Base-by-base conservation (phyloP, 345 rosid genomes). In the Kandelia obovata region DNA sequence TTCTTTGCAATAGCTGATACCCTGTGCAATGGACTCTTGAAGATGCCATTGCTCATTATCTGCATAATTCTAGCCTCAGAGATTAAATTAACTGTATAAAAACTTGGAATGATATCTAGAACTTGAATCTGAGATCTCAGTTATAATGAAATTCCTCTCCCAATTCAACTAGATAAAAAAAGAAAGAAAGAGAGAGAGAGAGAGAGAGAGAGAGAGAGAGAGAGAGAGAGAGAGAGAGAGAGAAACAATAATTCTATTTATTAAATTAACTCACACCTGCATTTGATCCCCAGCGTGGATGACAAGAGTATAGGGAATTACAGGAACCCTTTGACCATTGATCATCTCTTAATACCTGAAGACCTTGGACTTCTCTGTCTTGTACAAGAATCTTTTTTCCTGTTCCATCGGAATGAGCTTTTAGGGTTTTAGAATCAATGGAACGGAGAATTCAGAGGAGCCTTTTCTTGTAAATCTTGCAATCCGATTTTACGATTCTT, bases 381-480 rank as follows among this genome's bases (percentile, higher is more conserved):
- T 66, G 71, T 66, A 73, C 62, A 9, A 73, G 58, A 66, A 73
- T 8, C 2, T 71, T 66, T 49, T 66, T 46, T 2, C 27, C 62
- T 26, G 76, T 32, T 49, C 76, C 76, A 73, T 73, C 71, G 2
- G 76, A 73, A 35, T 66, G 76, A 51, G 76, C 71, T 66, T 61
- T 73, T 0, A 34, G 37, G 7, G 9, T 34, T 34, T 34, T 7
- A 5, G 37, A 34, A 34, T 34, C 37, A 34, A 34, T 34, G 37
- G 37, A 34, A 34, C 8, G 37, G 9, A 3, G 32, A 4, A 5
- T 4, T 30, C 32, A 30, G 37, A 34, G 37, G 9, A 34, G 37
- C 7, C 37, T 34, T 34, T 34, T 34, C 37, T 34, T 34, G 5
- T 1, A 34, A 34, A 34, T 34, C 37, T 34, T 34, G 37, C 7